Conservation (phyloP, 257 asterid genomes). For the Leonotis leonurus region DNA sequence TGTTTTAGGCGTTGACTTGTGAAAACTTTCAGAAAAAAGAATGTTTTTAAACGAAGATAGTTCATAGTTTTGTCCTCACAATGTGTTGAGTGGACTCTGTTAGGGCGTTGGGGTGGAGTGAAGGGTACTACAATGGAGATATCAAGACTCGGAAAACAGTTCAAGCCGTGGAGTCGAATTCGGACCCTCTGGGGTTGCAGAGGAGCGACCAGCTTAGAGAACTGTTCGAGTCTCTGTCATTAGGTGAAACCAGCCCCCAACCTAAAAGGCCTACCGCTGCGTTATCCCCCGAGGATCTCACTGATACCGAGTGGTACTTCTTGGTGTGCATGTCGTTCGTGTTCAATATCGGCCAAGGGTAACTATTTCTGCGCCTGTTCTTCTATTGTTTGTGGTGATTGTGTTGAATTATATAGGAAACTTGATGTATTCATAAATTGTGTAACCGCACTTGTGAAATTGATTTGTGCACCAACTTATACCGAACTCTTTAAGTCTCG, state of each 20-base stretch:
- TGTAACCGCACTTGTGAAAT: no score
- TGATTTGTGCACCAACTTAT: no score
- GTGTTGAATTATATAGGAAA: no score
- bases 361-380: slow-evolving; percentile 16
- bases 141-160: slow-evolving; percentile 82
- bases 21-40: neutral
- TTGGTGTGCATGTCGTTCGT: slow-evolving; percentile 92
- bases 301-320: slow-evolving; percentile 91
- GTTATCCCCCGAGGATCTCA: slow-evolving; percentile 89
- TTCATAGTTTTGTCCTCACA: neutral
- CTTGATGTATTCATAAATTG: no score
- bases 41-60: neutral
- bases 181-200: slow-evolving; percentile 55
- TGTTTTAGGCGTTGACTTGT: neutral
- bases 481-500: no score
- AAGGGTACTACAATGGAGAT: slow-evolving; percentile 90
- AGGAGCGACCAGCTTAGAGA: slow-evolving; percentile 79
- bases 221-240: slow-evolving; percentile 56
- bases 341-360: slow-evolving; percentile 77
- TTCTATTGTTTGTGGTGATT: neutral
- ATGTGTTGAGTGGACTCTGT: neutral
- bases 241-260: slow-evolving; percentile 55
- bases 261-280: slow-evolving; percentile 77
- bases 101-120: slow-evolving; percentile 75
- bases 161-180: slow-evolving; percentile 41